These are phyloP conservation scores for Chlorella vulgaris DNA, from an alignment of 139 green algal genomes.

Conservation along the genomic window DNA sequence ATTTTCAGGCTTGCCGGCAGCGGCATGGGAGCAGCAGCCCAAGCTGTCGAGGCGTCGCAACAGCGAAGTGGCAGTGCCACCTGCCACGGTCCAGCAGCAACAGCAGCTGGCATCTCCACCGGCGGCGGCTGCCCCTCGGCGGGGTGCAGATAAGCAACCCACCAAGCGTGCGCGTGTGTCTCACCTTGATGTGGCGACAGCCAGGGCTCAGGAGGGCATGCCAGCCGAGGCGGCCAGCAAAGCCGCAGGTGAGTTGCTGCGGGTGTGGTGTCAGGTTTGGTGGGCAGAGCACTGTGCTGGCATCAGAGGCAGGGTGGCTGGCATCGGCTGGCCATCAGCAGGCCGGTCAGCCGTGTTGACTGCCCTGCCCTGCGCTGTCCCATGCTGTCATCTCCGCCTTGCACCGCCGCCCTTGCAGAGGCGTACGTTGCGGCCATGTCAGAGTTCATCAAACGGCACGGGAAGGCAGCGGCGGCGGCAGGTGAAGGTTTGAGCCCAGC, in stretches of 20 bases:
- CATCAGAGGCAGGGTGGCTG: neutral
- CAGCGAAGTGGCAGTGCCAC: neutral
- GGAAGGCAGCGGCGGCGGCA: neutral
- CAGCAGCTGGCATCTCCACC: neutral
- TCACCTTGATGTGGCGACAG: neutral
- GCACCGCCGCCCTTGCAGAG: too few relatives aligned
- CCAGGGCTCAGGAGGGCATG: neutral
- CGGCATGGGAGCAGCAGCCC: neutral
- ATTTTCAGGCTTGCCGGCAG: neutral
- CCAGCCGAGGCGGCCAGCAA: constrained; percentile 20
- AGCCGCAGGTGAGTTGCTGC: constrained; percentile 19
- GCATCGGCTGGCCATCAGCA: too few relatives aligned
- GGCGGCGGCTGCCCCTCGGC: neutral
- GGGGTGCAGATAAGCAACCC: neutral
- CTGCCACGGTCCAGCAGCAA: neutral
- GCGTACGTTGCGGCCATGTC: neutral
- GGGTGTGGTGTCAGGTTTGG: too few relatives aligned
- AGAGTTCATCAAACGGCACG: constrained; percentile 13
- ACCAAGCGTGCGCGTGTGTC: constrained; percentile 14
- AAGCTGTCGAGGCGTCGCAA: too few relatives aligned
- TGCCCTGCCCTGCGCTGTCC: neutral
- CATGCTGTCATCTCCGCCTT: too few relatives aligned
- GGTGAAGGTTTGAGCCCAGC: too few relatives aligned
- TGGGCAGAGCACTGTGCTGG: too few relatives aligned
- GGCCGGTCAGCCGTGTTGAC: neutral